phyloP scores from a whole-genome alignment of 768 basidiomycete genomes.

The Lyophyllum shimeji region DNA sequence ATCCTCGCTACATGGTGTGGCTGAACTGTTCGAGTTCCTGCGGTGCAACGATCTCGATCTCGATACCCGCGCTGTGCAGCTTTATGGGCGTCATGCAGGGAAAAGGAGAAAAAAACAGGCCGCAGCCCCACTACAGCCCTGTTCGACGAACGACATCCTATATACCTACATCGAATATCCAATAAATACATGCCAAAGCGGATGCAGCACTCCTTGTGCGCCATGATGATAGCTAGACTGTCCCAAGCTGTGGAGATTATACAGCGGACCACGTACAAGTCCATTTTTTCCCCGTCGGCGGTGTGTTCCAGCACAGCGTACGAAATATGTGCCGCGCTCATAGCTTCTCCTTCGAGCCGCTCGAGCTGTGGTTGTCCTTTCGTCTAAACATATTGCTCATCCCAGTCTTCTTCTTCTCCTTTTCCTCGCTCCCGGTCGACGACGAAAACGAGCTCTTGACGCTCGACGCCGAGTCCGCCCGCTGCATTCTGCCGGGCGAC shows the following conservation, averaged over 20 bases:
- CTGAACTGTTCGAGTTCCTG: too few species aligned
- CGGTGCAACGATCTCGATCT: too few species aligned
- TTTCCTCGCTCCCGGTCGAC: neutral
- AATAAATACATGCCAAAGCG: neutral
- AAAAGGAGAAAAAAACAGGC: too few species aligned
- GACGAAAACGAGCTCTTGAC: neutral
- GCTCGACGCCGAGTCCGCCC: constrained; percentile 2
- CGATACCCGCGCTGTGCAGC: too few species aligned
- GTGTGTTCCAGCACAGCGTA: neutral
- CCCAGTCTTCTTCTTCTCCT: constrained; percentile 12
- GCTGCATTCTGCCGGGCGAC: neutral
- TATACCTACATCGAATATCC: neutral
- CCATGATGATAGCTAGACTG: neutral
- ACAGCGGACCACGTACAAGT: neutral
- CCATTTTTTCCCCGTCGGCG: neutral
- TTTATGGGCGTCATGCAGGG: too few species aligned
- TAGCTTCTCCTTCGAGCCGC: constrained; percentile 1
- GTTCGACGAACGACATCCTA: neutral
- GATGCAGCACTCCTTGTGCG: neutral
- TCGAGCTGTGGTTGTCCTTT: neutral
- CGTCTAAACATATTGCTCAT: neutral
- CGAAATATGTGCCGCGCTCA: neutral
- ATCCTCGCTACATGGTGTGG: too few species aligned
- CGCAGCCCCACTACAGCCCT: neutral
- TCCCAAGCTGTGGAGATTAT: neutral